Base-by-base conservation (phyloP, 176 grass and related monocot species). In the Oryza meridionalis region DNA sequence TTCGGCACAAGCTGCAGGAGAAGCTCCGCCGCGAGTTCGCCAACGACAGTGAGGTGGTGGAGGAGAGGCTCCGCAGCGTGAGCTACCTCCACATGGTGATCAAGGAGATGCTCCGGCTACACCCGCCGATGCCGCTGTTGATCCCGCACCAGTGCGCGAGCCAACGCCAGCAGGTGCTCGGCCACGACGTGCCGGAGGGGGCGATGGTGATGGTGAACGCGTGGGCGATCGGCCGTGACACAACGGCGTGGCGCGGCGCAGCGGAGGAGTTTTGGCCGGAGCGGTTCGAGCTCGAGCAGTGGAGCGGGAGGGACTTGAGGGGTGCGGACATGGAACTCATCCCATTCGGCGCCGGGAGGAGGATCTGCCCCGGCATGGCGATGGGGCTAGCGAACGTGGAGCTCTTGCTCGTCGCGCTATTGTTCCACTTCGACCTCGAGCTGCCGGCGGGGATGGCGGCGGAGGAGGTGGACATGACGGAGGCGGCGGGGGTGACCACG, bases 211-310 rank as follows among this genome's bases (percentile, higher is more conserved):
- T 90, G 16, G 85, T 93, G 45, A 93, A 90, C 46, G 73, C 73
- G 75, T 93, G 91, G 91, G 88, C 88, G 12, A 78, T 93, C 51
- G 62, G 82, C 26, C 24, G 74, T 64, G 85, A 93, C 64, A 24
- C 81, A 3, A 24, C 35, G 62, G 7, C 55, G 24, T 55, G 84
- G 83, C 70, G 51, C 51, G 6, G 64, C 33, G 45, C 76, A 7
- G 63, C 83, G 0, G 62, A 82, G 29, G 72, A 86, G 32, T 90
- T 86, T 78, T 61, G 65, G 14, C 71, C 83, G 1, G 62, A 82
- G 42, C 42, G 82, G 32, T 90, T n/a, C n/a, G n/a, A n/a, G n/a
- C n/a, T 86, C 83, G 10, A 0, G 25, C 88, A 73, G 27, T 1
- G 32, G 32, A 3, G 43, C 7, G 77, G 14, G 7, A 75, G 15